A percentile compares a stretch with the other conserved stretches of the same genome.
These are phyloP conservation scores for Cordyceps javanica DNA, from an alignment of 2,329 filamentous ascomycete species.

Conservation along the genomic window DNA sequence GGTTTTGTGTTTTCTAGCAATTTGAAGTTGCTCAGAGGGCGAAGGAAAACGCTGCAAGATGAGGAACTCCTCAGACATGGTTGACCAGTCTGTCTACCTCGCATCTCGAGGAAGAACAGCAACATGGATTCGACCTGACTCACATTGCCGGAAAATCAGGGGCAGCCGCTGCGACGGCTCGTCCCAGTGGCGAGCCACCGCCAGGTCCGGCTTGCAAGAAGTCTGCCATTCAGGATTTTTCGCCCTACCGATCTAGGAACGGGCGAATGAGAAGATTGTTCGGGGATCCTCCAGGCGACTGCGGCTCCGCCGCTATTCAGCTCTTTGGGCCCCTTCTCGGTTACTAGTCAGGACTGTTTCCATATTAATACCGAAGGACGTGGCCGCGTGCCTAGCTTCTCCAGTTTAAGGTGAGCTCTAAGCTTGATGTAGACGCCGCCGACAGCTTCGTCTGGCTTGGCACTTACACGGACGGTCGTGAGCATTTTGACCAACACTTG, in stretches of 20 bases:
- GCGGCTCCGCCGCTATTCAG: not conserved
- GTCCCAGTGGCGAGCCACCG: not conserved
- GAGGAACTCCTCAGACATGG: too few relatives aligned
- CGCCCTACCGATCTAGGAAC: not conserved
- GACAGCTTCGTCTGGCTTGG: not conserved
- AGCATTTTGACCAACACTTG: not conserved
- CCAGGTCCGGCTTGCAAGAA: not conserved
- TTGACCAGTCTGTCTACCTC: too few relatives aligned
- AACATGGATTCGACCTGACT: too few relatives aligned
- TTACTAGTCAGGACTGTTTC: not conserved
- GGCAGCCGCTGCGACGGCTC: not conserved
- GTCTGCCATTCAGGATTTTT: not conserved
- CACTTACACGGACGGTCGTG: not conserved
- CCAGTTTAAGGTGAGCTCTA: constrained; percentile 2
- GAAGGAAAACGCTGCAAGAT: too few relatives aligned
- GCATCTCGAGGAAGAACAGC: too few relatives aligned
- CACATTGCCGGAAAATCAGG: not conserved
- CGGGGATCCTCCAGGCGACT: not conserved
- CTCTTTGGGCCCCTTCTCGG: not conserved
- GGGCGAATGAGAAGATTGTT: not conserved
- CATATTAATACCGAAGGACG: not conserved
- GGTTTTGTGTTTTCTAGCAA: too few relatives aligned
- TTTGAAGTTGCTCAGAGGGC: too few relatives aligned
- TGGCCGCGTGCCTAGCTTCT: not conserved
- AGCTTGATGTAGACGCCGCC: not conserved